A percentile compares a stretch with the other conserved stretches of the same genome.
These are phyloP conservation scores for Paspalum vaginatum DNA, from an alignment of 176 grass and related monocot genomes.

Conservation along the genomic window DNA sequence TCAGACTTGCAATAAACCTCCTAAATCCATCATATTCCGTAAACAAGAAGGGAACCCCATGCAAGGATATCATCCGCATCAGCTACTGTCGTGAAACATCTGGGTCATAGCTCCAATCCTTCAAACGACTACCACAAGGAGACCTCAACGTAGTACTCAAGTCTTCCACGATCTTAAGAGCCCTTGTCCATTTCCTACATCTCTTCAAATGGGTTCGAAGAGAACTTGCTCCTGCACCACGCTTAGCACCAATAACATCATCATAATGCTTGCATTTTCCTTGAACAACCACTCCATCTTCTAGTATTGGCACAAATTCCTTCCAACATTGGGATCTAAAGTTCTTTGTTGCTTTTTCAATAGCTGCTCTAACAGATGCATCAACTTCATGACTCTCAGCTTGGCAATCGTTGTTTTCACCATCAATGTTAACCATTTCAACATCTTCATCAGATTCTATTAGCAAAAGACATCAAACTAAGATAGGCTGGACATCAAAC, in stretches of 20 bases:
- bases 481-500: too few relatives aligned
- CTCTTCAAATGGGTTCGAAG: conserved; percentile 7
- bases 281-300: background rate
- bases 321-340: background rate
- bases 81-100: background rate
- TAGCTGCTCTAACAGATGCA: too few relatives aligned
- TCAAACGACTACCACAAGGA: background rate
- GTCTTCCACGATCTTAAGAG: background rate
- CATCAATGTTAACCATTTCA: background rate
- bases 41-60: background rate
- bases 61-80: background rate
- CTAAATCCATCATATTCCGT: background rate
- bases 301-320: background rate
- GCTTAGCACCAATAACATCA: background rate
- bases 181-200: background rate
- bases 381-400: background rate
- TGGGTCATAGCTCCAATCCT: background rate
- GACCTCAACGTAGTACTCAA: conserved; percentile 22
- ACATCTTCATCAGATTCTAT: background rate
- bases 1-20: background rate
- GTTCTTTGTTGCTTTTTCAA: background rate
- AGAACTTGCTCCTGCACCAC: conserved; percentile 13
- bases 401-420: background rate
- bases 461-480: too few relatives aligned
- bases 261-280: conserved; percentile 23